Evolutionary conservation across 805 yeast species (phyloP), one percentile per base, ranked within the genome.

Genomic region (Danielia reshetovae): DNA sequence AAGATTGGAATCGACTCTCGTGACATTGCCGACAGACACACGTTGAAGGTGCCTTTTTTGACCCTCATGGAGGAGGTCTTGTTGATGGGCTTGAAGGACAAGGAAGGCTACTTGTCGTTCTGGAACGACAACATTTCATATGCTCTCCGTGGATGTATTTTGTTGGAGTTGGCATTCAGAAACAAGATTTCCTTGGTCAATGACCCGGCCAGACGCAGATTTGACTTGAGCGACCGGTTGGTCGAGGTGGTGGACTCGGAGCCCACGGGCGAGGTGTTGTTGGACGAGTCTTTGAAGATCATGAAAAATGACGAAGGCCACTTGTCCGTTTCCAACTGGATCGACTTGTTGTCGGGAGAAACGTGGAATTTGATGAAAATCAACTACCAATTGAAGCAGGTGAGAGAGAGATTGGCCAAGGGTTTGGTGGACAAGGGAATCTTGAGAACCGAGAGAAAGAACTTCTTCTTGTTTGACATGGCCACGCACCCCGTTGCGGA

Each of bases 111-210:
- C 59, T 70, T 93, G 29, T 87, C 96, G 18, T 93, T 93, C 63
- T 93, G 98, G 98, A 93, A 93, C 57, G 98, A 93, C 62, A 89
- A 87, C 61, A 89, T 93, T 35, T 87, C 97, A 16, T 93, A 93
- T 64, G 96, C 97, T 1, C 72, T 93, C 40, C 79, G 98, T 51
- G 98, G 98, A 9, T 84, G 96, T 57, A 90, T 93, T 40, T 54
- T 93, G 35, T 74, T 93, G 57, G 98, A 93, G 61, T 72, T 93
- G 60, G 96, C 97, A 2, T 77, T 93, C 52, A 77, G 97, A 48
- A 89, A 88, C 39, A 85, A 85, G 54, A 86, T 93, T 51, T 74
- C 88, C 35, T 78, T 93, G 69, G 83, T 88, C 32, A 86, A 86
- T 54, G 98, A 93, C 57, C 88, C 97, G 2, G 86, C 90, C 9